Percentiles rank a stretch among this genome's conserved stretches.
phyloP scores from a whole-genome alignment of 805 yeast genomes.

The Soucietia sequanensis region DNA sequence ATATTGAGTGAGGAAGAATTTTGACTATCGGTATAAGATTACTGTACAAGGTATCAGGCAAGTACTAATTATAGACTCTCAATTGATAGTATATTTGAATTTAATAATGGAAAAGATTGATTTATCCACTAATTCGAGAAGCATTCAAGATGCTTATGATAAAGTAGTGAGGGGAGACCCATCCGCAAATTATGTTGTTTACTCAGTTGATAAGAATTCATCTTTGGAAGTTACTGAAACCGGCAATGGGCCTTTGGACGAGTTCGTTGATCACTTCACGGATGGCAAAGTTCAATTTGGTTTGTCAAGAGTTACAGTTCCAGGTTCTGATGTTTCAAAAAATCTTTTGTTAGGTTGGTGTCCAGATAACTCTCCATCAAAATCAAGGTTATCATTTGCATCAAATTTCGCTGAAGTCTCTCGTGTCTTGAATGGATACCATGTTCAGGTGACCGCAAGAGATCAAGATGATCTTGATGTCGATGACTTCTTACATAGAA shows the following conservation, averaged over 20 bases:
- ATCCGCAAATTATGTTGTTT: constrained; percentile 70
- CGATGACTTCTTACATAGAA: constrained; percentile 67
- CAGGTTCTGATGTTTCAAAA: constrained; percentile 88
- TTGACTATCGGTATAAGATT: background rate
- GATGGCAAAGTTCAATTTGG: constrained; percentile 92
- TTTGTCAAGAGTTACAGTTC: constrained; percentile 80
- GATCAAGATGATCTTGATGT: constrained; percentile 86
- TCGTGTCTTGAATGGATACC: constrained; percentile 74
- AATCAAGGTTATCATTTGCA: constrained; percentile 72
- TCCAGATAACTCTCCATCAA: constrained; percentile 90
- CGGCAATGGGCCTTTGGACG: constrained; percentile 69
- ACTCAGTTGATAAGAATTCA: constrained; percentile 64
- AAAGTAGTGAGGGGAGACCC: constrained; percentile 77
- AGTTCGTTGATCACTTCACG: constrained; percentile 76
- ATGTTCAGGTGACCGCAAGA: constrained; percentile 96
- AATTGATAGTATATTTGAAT: background rate
- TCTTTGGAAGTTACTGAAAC: constrained; percentile 45
- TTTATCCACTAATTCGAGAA: constrained; percentile 67
- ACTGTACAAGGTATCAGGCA: background rate
- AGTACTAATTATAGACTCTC: background rate
- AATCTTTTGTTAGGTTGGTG: constrained; percentile 90
- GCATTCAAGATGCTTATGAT: constrained; percentile 73
- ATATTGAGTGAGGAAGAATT: background rate
- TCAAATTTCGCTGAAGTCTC: constrained; percentile 75
- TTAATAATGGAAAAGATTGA: constrained; percentile 53